Base-by-base conservation (phyloP, 331 rosid species). In the Spiraea crenata region DNA sequence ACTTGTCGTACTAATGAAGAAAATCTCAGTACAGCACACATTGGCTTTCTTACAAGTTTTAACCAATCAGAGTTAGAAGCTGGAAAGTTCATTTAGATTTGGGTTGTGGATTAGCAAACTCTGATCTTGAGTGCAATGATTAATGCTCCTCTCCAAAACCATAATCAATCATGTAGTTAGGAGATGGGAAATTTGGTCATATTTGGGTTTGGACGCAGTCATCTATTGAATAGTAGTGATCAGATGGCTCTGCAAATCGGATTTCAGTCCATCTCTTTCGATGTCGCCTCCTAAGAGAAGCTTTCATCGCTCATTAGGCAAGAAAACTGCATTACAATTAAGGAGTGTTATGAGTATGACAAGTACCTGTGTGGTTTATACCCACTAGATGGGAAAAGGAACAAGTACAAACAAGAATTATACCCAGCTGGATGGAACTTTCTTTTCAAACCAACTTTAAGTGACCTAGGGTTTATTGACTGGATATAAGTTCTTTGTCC, bases 361-460 rank as follows among this genome's bases (percentile, higher is more conserved):
- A 12, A 40, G 4, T 39, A 41, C 15, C 10, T 4, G 40, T 35
- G 16, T 40, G 67, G 34, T 62, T 6, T 40, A 17, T 9, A 62
- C 16, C 39, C 16, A 62, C 6, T 14, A 16, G 9, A 38, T n/a
- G 34, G 9, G 9, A 14, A n/a, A 57, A n/a, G 82, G 55, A 76
- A 65, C 2, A 39, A 31, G 71, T 84, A 60, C 65, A 74, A 67
- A 85, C 7, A 10, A 35, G 60, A 25, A 40, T 0, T 13, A 47
- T 56, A 47, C 5, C 34, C 1, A 8, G 79, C 79, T 81, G n/a
- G 89, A 56, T 82, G 77, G 62, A 63, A 65, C 74, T 68, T 70
- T 67, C 44, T 58, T 25, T 25, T 25, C 31, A 25, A n/a, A 73
- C 85, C 87, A 68, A 79, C 77, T 59, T 31, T 12, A 52, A 57